Conservation (phyloP, 371 early-diverging fungal species). For the Apophysomyces sp. region DNA sequence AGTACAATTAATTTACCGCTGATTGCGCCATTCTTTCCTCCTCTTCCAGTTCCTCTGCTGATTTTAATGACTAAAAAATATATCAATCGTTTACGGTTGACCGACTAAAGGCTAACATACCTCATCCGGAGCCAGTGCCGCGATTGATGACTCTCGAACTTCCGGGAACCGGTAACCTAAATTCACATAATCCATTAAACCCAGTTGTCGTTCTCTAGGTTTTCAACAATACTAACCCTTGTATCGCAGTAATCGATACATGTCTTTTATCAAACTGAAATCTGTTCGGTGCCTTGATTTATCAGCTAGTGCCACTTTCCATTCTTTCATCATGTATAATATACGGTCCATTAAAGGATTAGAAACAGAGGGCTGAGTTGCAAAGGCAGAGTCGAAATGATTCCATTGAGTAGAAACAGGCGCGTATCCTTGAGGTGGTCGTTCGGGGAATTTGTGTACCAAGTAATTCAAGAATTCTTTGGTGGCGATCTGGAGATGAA, state of each 20-base stretch:
- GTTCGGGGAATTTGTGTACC: conserved; percentile 88
- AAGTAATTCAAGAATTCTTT: conserved; percentile 96
- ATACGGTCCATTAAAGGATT: conserved; percentile 81
- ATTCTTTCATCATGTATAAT: conserved; percentile 88
- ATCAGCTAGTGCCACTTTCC: conserved; percentile 84
- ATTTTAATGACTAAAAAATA: conserved; percentile 58
- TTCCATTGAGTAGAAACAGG: conserved; percentile 3
- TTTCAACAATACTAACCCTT: neutral
- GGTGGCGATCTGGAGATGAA: conserved; percentile 90
- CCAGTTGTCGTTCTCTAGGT: neutral
- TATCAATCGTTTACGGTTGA: conserved; percentile 1
- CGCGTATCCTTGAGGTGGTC: conserved; percentile 49
- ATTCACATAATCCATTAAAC: conserved; percentile 29
- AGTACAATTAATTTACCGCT: conserved; percentile 58
- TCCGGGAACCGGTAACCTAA: conserved; percentile 89
- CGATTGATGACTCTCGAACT: conserved; percentile 60
- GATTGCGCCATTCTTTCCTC: conserved; percentile 88
- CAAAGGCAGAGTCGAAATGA: conserved; percentile 5
- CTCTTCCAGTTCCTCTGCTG: conserved; percentile 91
- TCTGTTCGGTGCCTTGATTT: conserved; percentile 87
- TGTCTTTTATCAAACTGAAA: conserved; percentile 87
- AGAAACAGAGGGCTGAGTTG: conserved; percentile 12
- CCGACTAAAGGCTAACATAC: conserved; percentile 21
- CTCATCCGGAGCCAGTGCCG: conserved; percentile 61
- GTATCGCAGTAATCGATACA: conserved; percentile 76